These are phyloP conservation scores for Trichoderma aggressivum DNA, from an alignment of 2,329 filamentous ascomycete species.

Conservation along the genomic window DNA sequence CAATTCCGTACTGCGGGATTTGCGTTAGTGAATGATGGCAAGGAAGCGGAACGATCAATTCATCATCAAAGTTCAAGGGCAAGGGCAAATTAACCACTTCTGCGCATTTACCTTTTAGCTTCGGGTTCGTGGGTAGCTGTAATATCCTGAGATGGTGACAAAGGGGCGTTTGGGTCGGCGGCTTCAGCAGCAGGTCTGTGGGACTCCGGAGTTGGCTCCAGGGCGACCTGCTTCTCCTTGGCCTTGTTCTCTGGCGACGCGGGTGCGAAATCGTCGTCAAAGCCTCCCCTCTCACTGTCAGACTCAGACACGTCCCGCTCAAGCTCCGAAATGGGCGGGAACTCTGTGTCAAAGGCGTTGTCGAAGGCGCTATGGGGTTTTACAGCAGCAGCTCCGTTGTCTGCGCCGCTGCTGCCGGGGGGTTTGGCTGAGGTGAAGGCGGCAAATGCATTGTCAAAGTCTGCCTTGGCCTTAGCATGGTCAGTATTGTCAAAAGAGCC, in stretches of 20 bases:
- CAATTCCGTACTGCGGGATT: conserved; percentile 27
- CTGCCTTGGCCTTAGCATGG: conserved; percentile 65
- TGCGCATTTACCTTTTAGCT: conserved; percentile 27
- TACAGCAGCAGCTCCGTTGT: conserved; percentile 35
- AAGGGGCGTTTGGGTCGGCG: conserved; percentile 16
- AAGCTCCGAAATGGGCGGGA: conserved; percentile 88
- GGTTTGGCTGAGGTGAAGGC: conserved; percentile 60
- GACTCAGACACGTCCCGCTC: conserved; percentile 81
- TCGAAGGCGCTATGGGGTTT: conserved; percentile 55
- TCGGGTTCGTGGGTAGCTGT: conserved; percentile 21
- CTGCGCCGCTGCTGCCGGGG: conserved; percentile 40
- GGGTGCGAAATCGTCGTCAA: conserved; percentile 88
- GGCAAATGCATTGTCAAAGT: conserved; percentile 83
- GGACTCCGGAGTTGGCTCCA: conserved; percentile 5
- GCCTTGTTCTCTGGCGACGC: conserved; percentile 46
- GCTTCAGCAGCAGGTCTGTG: neutral
- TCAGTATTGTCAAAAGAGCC: conserved; percentile 55
- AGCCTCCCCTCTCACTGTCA: conserved; percentile 74
- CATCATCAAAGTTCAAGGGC: neutral
- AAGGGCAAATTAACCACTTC: neutral
- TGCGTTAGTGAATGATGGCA: neutral
- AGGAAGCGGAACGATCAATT: neutral
- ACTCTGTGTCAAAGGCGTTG: conserved; percentile 68
- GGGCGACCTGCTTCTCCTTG: conserved; percentile 10
- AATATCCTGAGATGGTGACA: conserved; percentile 27